Percentiles rank a stretch among this genome's conserved stretches.
These are phyloP conservation scores for Dothistroma septosporum DNA, from an alignment of 2,329 filamentous ascomycete genomes.

Conservation along the genomic window DNA sequence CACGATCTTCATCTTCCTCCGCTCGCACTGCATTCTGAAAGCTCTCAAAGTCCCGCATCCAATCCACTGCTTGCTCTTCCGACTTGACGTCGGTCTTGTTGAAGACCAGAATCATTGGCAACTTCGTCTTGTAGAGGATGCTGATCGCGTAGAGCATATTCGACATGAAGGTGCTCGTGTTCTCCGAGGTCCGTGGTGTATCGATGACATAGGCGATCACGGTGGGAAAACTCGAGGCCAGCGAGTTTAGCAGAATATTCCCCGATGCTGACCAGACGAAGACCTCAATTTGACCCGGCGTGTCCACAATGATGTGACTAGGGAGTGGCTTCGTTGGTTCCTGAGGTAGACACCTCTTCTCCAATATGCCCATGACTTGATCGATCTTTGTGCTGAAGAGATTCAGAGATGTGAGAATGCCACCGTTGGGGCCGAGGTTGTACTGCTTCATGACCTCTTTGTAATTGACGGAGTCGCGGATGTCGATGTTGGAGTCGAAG, in stretches of 20 bases:
- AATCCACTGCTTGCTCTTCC: constrained; percentile 85
- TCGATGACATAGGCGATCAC: constrained; percentile 98
- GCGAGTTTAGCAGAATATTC: constrained; percentile 84
- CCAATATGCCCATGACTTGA: constrained; percentile 81
- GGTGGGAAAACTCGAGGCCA: constrained; percentile 92
- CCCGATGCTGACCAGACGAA: constrained; percentile 98
- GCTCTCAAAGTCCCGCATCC: constrained; percentile 98
- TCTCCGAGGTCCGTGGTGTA: constrained; percentile 86
- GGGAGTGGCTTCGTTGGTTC: constrained; percentile 51
- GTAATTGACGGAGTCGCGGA: constrained; percentile 98
- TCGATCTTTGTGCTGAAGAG: constrained; percentile 98
- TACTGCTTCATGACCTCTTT: constrained; percentile 99
- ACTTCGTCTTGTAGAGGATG: constrained; percentile 96
- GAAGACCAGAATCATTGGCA: constrained; percentile 98
- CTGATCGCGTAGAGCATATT: constrained; percentile 99
- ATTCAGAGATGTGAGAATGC: constrained; percentile 90
- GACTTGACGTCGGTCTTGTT: constrained; percentile 98
- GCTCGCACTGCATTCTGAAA: constrained; percentile 81
- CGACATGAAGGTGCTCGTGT: constrained; percentile 97
- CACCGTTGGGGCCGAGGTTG: constrained; percentile 93
- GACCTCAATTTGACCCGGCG: constrained; percentile 95
- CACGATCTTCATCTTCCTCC: constrained; percentile 74
- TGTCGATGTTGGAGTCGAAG: constrained; percentile 97
- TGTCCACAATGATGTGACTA: constrained; percentile 87
- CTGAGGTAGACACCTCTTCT: constrained; percentile 63